Percentiles rank a stretch among this genome's conserved stretches.
Evolutionary conservation across 2,329 filamentous ascomycete species (phyloP).

Genomic region (Graphilbum fragrans): DNA sequence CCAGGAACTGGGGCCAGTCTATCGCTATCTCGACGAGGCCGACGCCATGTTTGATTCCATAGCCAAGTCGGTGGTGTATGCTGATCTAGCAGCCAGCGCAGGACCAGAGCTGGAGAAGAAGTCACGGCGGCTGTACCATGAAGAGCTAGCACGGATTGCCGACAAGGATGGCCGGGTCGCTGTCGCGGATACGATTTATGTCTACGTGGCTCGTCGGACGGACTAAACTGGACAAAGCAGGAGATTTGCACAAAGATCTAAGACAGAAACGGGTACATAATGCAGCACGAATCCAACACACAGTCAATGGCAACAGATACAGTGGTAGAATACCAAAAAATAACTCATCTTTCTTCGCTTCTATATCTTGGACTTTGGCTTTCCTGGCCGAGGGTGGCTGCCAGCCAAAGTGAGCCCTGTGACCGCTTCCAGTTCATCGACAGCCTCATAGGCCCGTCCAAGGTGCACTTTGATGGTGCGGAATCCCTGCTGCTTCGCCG

Average conservation of each 20-base stretch:
- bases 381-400: constrained; percentile 29
- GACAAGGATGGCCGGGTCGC: constrained; percentile 16
- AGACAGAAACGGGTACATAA: no score
- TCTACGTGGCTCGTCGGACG: constrained; percentile 15
- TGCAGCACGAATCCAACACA: no score
- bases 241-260: neutral
- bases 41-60: constrained; percentile 18
- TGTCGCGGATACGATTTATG: constrained; percentile 16
- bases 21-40: constrained; percentile 14
- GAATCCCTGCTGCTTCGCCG: constrained; percentile 61
- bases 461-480: constrained; percentile 74
- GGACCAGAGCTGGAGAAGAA: constrained; percentile 11
- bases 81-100: neutral
- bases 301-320: no score
- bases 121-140: constrained; percentile 15
- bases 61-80: constrained; percentile 8
- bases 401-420: constrained; percentile 56
- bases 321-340: no score
- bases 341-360: no score
- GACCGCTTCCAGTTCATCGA: constrained; percentile 64
- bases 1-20: constrained; percentile 13
- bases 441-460: constrained; percentile 67
- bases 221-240: neutral
- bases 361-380: constrained; percentile 31
- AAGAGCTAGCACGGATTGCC: constrained; percentile 18